Percentiles rank a stretch among this genome's conserved stretches.
phyloP scores from a whole-genome alignment of 2,329 filamentous ascomycete species.

The Hawksworthiomyces lignivorus region DNA sequence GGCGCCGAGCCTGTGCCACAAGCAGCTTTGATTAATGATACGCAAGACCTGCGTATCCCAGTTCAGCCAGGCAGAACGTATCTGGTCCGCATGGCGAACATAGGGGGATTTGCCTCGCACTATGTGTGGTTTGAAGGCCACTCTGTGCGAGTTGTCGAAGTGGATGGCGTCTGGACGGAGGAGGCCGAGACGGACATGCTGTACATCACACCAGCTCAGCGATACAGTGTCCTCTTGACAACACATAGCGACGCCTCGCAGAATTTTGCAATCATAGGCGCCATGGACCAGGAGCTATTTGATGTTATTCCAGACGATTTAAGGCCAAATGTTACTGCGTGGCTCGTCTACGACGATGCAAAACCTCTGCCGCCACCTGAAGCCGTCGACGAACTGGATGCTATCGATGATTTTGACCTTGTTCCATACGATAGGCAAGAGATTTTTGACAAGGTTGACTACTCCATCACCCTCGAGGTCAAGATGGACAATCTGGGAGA shows the following conservation, averaged over 20 bases:
- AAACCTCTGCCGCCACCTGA: slow-evolving; percentile 43
- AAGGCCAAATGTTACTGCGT: slow-evolving; percentile 60
- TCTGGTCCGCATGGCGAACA: slow-evolving; percentile 62
- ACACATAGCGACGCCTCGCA: slow-evolving; percentile 55
- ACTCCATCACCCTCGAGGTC: slow-evolving; percentile 54
- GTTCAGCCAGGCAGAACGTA: slow-evolving; percentile 64
- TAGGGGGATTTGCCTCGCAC: slow-evolving; percentile 62
- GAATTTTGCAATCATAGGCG: slow-evolving; percentile 62
- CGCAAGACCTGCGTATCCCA: slow-evolving; percentile 49
- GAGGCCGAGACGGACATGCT: slow-evolving; percentile 52
- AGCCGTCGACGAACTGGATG: slow-evolving; percentile 51
- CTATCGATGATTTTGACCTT: slow-evolving; percentile 65
- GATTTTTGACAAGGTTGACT: slow-evolving; percentile 53
- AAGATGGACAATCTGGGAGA: slow-evolving; percentile 60
- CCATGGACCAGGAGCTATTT: slow-evolving; percentile 67
- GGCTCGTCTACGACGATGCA: slow-evolving; percentile 50
- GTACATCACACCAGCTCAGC: slow-evolving; percentile 61
- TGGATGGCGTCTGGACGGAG: slow-evolving; percentile 64
- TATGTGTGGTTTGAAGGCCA: slow-evolving; percentile 61
- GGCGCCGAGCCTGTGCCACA: slow-evolving; percentile 60
- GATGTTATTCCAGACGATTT: slow-evolving; percentile 57
- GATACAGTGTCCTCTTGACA: slow-evolving; percentile 56
- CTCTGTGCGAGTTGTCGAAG: slow-evolving; percentile 61
- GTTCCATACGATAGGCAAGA: slow-evolving; percentile 59
- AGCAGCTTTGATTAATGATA: slow-evolving; percentile 64